phyloP scores from a whole-genome alignment of 352 stramenopile genomes.

The Pythium brachiatum region DNA sequence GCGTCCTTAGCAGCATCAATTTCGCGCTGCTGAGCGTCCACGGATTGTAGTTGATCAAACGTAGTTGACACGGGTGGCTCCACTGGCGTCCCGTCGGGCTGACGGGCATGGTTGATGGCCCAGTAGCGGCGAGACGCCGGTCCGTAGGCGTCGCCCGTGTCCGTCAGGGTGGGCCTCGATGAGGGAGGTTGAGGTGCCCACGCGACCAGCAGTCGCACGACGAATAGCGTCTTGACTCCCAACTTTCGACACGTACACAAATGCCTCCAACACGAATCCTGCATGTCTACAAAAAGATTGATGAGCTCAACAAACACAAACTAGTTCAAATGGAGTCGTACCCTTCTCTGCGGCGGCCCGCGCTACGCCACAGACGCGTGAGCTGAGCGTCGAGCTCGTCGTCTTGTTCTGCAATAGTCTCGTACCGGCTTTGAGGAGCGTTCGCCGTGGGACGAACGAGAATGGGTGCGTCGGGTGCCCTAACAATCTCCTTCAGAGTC shows the following conservation, averaged over 20 bases:
- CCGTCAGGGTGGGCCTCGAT: not conserved
- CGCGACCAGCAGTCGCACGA: not conserved
- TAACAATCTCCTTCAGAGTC: not conserved
- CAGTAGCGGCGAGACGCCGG: conserved; percentile 2
- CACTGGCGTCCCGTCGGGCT: not conserved
- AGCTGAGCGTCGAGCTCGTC: conserved; percentile 1
- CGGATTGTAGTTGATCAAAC: not conserved
- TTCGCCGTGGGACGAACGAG: not conserved
- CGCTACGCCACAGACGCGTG: not conserved
- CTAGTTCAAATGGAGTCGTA: no score
- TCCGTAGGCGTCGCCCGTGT: conserved; percentile 1
- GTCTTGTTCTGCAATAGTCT: not conserved
- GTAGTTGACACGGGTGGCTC: not conserved
- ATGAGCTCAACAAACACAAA: not conserved
- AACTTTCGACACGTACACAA: not conserved
- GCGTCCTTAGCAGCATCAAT: not conserved
- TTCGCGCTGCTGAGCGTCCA: not conserved
- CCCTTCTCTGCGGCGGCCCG: not conserved
- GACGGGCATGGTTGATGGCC: not conserved
- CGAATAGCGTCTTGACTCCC: not conserved
- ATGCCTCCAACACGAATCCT: not conserved
- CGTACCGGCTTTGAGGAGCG: conserved; percentile 5
- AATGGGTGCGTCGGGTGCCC: not conserved
- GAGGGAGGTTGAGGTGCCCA: not conserved
- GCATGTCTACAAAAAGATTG: not conserved